A percentile compares a stretch with the other conserved stretches of the same genome.
phyloP scores from a whole-genome alignment of 352 stramenopile genomes.

The Paralagenidium karlingii region DNA sequence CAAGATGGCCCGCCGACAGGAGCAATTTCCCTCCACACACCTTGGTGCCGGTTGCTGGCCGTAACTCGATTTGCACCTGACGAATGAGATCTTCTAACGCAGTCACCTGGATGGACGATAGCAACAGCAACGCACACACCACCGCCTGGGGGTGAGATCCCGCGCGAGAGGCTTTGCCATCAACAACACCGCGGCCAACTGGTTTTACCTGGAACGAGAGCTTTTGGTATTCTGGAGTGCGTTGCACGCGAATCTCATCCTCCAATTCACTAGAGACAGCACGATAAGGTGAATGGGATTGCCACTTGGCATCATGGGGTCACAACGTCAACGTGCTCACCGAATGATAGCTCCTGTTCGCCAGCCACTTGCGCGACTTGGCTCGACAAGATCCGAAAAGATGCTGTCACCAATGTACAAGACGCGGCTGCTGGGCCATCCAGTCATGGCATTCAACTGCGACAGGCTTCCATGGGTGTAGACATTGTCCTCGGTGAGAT shows the following conservation, averaged over 20 bases:
- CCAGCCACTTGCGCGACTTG: constrained; percentile 88
- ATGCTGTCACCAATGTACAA: constrained; percentile 91
- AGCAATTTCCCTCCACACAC: too few relatives aligned
- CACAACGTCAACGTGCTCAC: constrained; percentile 9
- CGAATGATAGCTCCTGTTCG: constrained; percentile 88
- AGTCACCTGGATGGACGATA: too few relatives aligned
- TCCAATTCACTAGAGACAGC: constrained; percentile 64
- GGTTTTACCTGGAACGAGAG: constrained; percentile 32
- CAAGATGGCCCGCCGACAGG: too few relatives aligned
- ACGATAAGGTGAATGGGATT: background rate
- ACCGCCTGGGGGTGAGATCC: too few relatives aligned
- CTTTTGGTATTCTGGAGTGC: constrained; percentile 39
- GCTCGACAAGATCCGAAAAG: constrained; percentile 91
- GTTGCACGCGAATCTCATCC: constrained; percentile 64
- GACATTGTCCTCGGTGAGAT: constrained; percentile 40
- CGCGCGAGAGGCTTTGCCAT: too few relatives aligned
- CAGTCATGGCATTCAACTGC: constrained; percentile 44
- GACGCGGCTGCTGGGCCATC: constrained; percentile 64
- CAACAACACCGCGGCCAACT: too few relatives aligned
- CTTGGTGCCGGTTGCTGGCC: too few relatives aligned
- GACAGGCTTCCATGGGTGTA: constrained; percentile 74
- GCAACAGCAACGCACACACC: too few relatives aligned
- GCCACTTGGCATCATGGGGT: background rate
- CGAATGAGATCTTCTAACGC: too few relatives aligned
- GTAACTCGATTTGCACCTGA: too few relatives aligned